These are phyloP conservation scores for Pleurotus salmoneostramineus DNA, from an alignment of 768 basidiomycete genomes.

Conservation along the genomic window DNA sequence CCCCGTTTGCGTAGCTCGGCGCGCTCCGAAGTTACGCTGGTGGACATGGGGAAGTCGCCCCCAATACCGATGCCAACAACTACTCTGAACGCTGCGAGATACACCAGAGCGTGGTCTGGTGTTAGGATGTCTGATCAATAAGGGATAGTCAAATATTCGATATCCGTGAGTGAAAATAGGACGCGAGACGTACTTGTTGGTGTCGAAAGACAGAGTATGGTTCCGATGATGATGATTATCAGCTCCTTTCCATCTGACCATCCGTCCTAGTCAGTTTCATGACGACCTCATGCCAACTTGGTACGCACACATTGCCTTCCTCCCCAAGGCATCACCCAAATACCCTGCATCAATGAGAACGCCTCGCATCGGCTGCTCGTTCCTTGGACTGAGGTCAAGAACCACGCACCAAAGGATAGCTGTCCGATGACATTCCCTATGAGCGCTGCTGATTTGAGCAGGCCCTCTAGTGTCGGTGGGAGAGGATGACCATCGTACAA, in stretches of 20 bases:
- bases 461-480: conserved; percentile 53
- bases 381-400: neutral
- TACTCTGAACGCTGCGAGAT: conserved; percentile 63
- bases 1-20: conserved; percentile 63
- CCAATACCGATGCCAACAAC: conserved; percentile 76
- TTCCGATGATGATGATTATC: conserved; percentile 76
- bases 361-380: neutral
- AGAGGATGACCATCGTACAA: conserved; percentile 49
- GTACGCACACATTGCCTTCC: conserved; percentile 58
- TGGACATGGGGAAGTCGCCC: conserved; percentile 78
- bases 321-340: conserved; percentile 61
- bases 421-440: conserved; percentile 73
- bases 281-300: neutral
- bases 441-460: conserved; percentile 64
- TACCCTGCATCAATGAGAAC: conserved; percentile 37
- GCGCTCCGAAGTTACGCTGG: conserved; percentile 64
- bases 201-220: conserved; percentile 62
- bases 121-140: conserved; percentile 25
- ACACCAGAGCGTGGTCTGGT: conserved; percentile 51
- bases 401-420: conserved; percentile 47
- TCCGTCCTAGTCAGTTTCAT: neutral
- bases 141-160: neutral
- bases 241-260: conserved; percentile 68
- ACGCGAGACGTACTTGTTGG: conserved; percentile 45
- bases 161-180: no score